phyloP scores from a whole-genome alignment of 768 basidiomycete genomes.

The Paxillus involutus region DNA sequence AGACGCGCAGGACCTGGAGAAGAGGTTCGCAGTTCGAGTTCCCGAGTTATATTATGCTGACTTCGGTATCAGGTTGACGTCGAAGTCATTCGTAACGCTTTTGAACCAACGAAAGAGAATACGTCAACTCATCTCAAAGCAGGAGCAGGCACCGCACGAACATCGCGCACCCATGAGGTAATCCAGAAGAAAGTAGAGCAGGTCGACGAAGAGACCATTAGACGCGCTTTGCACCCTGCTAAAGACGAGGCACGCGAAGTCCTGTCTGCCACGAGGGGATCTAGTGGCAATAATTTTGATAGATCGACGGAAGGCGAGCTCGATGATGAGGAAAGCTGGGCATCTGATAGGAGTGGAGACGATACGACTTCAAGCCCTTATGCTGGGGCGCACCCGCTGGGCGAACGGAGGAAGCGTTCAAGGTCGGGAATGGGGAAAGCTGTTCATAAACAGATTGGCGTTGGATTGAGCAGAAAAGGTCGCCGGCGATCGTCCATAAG shows the following conservation, averaged over 20 bases:
- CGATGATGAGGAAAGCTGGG: conserved; percentile 63
- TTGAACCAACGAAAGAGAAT: conserved; percentile 10
- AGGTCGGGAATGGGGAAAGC: conserved; percentile 23
- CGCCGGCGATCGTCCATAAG: conserved; percentile 12
- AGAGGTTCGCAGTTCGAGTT: conserved; percentile 50
- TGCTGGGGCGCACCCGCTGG: neutral
- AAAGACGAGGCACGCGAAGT: conserved; percentile 15
- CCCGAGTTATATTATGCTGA: conserved; percentile 13
- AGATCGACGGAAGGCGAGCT: conserved; percentile 13
- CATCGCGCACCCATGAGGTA: conserved; percentile 6
- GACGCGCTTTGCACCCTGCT: conserved; percentile 16
- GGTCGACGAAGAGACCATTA: conserved; percentile 14
- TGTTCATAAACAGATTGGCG: neutral
- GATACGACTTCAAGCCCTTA: conserved; percentile 11
- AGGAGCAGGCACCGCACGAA: neutral
- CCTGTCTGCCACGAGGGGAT: neutral
- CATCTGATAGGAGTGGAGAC: conserved; percentile 50
- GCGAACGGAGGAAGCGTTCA: conserved; percentile 23
- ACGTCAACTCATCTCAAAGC: conserved; percentile 2
- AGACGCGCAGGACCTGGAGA: conserved; percentile 54
- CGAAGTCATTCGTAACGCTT: conserved; percentile 53
- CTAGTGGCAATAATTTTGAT: conserved; percentile 5
- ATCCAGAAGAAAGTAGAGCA: conserved; percentile 28
- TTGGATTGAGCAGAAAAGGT: conserved; percentile 5
- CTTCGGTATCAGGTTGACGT: conserved; percentile 55